Evolutionary conservation across 768 basidiomycete species (phyloP).

Genomic region (Leucocoprinus sp.): DNA sequence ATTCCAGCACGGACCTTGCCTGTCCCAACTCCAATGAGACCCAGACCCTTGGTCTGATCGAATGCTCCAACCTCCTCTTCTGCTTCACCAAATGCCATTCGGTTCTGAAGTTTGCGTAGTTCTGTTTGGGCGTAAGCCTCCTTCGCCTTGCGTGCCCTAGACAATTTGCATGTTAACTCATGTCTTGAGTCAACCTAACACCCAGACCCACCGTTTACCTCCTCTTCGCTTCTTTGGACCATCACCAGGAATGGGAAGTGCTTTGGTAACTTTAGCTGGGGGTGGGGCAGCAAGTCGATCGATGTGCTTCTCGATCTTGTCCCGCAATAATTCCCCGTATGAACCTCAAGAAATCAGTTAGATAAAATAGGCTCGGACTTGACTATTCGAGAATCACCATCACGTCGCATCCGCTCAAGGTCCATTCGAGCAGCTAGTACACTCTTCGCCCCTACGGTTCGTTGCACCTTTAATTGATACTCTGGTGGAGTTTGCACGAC

Average conservation of each 20-base stretch:
- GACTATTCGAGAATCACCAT: constrained; percentile 41
- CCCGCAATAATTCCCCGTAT: constrained; percentile 75
- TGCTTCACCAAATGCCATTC: constrained; percentile 91
- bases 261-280: constrained; percentile 87
- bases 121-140: constrained; percentile 97
- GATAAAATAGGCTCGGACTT: not conserved
- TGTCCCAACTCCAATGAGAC: constrained; percentile 86
- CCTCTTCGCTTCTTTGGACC: constrained; percentile 94
- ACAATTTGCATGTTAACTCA: not conserved
- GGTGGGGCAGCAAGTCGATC: constrained; percentile 90
- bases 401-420: constrained; percentile 71
- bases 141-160: constrained; percentile 93
- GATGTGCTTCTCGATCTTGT: constrained; percentile 89
- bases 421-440: constrained; percentile 91
- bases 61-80: constrained; percentile 96
- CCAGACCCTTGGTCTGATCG: constrained; percentile 95
- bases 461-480: constrained; percentile 85
- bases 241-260: constrained; percentile 90
- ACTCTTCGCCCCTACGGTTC: constrained; percentile 89
- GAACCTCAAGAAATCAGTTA: constrained; percentile 33
- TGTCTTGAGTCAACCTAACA: constrained; percentile 1
- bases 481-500: constrained; percentile 82
- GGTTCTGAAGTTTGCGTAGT: constrained; percentile 92
- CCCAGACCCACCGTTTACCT: constrained; percentile 69
- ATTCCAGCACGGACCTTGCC: constrained; percentile 86